These are phyloP conservation scores for Neonectria hederae DNA, from an alignment of 2,329 filamentous ascomycete species.

Conservation along the genomic window DNA sequence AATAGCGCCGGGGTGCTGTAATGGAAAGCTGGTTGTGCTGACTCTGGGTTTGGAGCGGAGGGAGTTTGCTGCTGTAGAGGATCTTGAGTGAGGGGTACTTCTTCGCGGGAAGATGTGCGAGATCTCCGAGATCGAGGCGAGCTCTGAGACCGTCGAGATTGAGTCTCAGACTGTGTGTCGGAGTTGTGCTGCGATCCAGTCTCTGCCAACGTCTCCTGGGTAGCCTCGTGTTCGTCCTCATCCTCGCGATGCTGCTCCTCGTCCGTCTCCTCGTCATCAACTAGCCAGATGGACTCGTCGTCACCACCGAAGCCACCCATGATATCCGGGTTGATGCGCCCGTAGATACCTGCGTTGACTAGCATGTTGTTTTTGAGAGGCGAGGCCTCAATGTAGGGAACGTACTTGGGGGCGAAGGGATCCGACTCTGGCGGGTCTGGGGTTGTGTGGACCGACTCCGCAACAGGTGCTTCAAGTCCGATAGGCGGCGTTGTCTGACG, in stretches of 20 bases:
- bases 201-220: background rate
- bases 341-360: conserved; percentile 41
- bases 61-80: conserved; percentile 17
- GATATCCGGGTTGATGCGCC: conserved; percentile 44
- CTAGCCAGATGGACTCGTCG: conserved; percentile 42
- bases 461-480: conserved; percentile 2
- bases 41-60: conserved; percentile 21
- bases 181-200: conserved; percentile 2
- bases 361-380: conserved; percentile 44
- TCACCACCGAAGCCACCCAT: conserved; percentile 46
- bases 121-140: conserved; percentile 7
- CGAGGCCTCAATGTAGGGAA: conserved; percentile 37
- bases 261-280: conserved; percentile 43
- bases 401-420: conserved; percentile 31
- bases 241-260: conserved; percentile 15
- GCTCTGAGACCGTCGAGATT: conserved; percentile 11
- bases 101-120: background rate
- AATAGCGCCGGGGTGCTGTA: conserved; percentile 35
- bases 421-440: conserved; percentile 14
- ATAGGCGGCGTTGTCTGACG: background rate
- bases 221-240: conserved; percentile 21
- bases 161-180: conserved; percentile 10
- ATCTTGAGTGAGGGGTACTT: conserved; percentile 31
- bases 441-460: conserved; percentile 3
- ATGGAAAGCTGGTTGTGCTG: conserved; percentile 24